Evolutionary conservation across 495 filamentous ascomycete species (phyloP), one percentile per base, ranked within the genome.

Genomic region (Hypoxylon rickii): DNA sequence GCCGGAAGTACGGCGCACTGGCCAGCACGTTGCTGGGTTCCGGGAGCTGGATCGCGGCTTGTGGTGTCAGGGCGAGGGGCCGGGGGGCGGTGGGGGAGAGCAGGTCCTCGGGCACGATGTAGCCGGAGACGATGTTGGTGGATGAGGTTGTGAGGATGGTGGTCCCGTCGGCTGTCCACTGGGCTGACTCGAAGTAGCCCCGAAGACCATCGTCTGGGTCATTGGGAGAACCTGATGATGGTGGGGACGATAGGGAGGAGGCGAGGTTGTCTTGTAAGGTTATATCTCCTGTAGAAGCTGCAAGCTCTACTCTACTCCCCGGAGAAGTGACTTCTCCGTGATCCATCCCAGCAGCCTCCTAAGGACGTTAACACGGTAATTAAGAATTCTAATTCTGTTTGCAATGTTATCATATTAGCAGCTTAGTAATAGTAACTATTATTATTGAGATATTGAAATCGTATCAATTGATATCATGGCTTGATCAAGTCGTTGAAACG

Each of bases 131-230:
- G 40, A 72, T 75, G 60, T 92, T 83, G 52, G 89, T 80, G 5
- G 83, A 84, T 32, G 80, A 86, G 19, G 81, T 80, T n/a, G 91
- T 88, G 63, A 98, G 66, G 40, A 97, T 72, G 5, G 83, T 83
- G 7, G 90, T 94, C 12, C 93, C 90, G 65, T 96, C 92, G 39
- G 89, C 84, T 5, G 89, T 83, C 86, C 85, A 84, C 41, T 68
- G 61, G 31, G 56, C 58, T 4, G 38, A 76, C 62, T 83, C 86
- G 67, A 87, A 86, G 66, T 79, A 79, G 54, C 77, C 78, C 4
- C 41, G 48, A 11, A 55, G 51, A 12, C 39, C 44, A 32, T 65
- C 43, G 12, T 47, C 15, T 40, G 12, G 26, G 21, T 57, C 36
- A 22, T 38, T 16, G 15, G n/a, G n/a, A n/a, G n/a, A n/a, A n/a